Evolutionary conservation across 225 moss, liverwort and hornwort genomes (phyloP).

Genomic region (Physcomitrium patens): DNA sequence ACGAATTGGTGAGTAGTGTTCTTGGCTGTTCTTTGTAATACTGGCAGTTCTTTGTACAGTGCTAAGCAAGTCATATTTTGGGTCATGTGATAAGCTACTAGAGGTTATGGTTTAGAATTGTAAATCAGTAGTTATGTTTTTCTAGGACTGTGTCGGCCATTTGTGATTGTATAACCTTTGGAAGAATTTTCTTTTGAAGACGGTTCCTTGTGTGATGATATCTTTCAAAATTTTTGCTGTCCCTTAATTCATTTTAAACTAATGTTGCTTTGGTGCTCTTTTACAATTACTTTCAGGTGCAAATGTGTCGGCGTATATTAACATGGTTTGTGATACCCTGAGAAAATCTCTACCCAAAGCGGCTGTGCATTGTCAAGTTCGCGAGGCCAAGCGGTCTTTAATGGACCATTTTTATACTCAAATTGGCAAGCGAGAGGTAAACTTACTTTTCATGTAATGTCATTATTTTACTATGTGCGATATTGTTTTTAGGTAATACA

Average conservation of each 20-base stretch:
- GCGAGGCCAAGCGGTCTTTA: constrained; percentile 56
- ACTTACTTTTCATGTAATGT: not conserved
- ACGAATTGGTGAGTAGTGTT: constrained; percentile 72
- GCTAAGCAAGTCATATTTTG: not conserved
- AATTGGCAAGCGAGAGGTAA: constrained; percentile 62
- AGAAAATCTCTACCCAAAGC: constrained; percentile 55
- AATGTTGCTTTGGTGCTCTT: not conserved
- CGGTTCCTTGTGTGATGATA: too few species aligned
- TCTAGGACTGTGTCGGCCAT: too few species aligned
- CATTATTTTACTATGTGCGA: not conserved
- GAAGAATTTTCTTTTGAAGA: too few species aligned
- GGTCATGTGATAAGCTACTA: too few species aligned
- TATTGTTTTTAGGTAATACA: not conserved
- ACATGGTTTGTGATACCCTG: constrained; percentile 52
- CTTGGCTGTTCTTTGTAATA: not conserved
- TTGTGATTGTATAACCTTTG: too few species aligned
- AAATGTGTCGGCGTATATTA: constrained; percentile 53
- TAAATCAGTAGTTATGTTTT: too few species aligned
- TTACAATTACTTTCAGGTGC: constrained; percentile 34
- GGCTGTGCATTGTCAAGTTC: constrained; percentile 63
- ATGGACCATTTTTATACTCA: constrained; percentile 58
- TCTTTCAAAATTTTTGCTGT: too few species aligned
- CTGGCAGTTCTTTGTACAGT: not conserved
- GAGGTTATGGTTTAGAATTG: too few species aligned
- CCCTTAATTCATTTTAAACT: not conserved